Conservation (phyloP, 441 rosid genomes). For the Capsella rubella region DNA sequence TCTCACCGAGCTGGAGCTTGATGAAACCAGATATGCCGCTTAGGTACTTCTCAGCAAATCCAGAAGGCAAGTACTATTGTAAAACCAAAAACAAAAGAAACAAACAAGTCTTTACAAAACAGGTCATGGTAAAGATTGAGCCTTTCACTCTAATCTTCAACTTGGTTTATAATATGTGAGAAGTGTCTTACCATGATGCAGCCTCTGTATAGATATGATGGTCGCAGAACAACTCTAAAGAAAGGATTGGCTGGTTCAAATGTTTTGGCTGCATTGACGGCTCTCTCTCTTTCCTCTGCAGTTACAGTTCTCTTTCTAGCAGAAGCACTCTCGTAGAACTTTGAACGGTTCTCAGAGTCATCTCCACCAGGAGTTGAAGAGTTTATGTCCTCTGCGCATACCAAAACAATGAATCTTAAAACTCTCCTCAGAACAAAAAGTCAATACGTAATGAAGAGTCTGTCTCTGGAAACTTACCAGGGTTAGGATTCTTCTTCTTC, state of each 20-base stretch:
- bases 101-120: background rate
- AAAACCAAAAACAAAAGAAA: background rate
- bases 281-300: constrained; percentile 93
- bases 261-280: constrained; percentile 87
- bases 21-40: constrained; percentile 91
- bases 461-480: constrained; percentile 71
- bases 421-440: constrained; percentile 7
- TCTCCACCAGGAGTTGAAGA: constrained; percentile 54
- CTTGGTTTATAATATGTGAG: background rate
- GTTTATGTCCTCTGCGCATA: constrained; percentile 57
- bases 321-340: constrained; percentile 95
- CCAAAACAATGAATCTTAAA: constrained; percentile 25
- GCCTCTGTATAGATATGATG: constrained; percentile 94
- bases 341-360: constrained; percentile 73
- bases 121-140: background rate
- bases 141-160: background rate
- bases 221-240: constrained; percentile 95
- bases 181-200: constrained; percentile 83
- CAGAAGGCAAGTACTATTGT: constrained; percentile 88
- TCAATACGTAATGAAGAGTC: background rate
- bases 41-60: constrained; percentile 89
- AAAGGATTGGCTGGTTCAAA: constrained; percentile 93
- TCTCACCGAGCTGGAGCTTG: constrained; percentile 80
- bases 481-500: constrained; percentile 73
- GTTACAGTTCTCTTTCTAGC: constrained; percentile 94